Conservation (phyloP, 495 filamentous ascomycete species). For the Tuber indicum region DNA sequence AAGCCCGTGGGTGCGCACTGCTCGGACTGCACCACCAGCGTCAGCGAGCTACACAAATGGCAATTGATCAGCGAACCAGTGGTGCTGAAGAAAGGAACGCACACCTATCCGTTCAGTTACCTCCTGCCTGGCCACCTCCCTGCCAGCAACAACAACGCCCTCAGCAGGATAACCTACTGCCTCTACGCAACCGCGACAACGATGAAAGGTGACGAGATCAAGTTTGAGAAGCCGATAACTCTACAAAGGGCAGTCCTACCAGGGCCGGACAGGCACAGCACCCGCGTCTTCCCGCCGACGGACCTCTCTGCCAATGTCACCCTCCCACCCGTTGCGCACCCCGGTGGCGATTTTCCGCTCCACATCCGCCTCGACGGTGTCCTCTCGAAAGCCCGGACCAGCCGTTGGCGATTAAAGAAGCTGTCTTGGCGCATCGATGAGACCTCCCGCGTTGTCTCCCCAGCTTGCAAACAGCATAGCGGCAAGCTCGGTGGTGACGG, state of each 20-base stretch:
- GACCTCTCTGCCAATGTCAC: conserved; percentile 77
- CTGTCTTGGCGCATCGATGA: conserved; percentile 93
- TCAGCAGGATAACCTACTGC: conserved; percentile 71
- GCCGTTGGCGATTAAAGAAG: conserved; percentile 80
- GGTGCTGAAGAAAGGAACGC: conserved; percentile 56
- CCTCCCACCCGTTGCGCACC: conserved; percentile 75
- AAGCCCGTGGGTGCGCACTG: conserved; percentile 74
- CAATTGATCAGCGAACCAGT: conserved; percentile 64
- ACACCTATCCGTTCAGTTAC: conserved; percentile 87
- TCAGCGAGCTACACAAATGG: conserved; percentile 70
- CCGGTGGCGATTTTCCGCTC: conserved; percentile 75
- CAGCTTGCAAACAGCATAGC: conserved; percentile 71
- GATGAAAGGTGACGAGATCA: conserved; percentile 51
- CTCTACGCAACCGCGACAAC: conserved; percentile 65
- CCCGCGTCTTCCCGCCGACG: conserved; percentile 93
- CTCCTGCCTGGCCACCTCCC: conserved; percentile 81
- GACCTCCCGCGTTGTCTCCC: conserved; percentile 66
- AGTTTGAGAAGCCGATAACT: conserved; percentile 49
- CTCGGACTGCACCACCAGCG: conserved; percentile 61
- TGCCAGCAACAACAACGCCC: conserved; percentile 64
- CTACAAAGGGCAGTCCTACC: conserved; percentile 62
- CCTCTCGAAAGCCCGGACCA: conserved; percentile 54
- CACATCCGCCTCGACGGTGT: conserved; percentile 74
- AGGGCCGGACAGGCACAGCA: conserved; percentile 63
- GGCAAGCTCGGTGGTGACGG: conserved; percentile 60